These are phyloP conservation scores for Salix brachista DNA, from an alignment of 345 rosid genomes.

Conservation along the genomic window DNA sequence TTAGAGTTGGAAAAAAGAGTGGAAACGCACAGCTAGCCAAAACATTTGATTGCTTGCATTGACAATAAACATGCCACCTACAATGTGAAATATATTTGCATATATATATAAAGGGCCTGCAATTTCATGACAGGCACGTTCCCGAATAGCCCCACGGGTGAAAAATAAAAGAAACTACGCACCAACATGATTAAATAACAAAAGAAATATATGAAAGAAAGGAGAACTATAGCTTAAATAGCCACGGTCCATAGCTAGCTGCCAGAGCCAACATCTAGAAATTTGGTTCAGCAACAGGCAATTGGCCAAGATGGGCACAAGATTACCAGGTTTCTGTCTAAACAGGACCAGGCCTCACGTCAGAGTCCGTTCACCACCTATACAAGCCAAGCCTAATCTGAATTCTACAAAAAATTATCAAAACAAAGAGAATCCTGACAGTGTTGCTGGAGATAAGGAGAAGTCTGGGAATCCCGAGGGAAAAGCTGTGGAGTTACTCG, in stretches of 20 bases:
- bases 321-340: constrained; percentile 63
- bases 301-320: constrained; percentile 22
- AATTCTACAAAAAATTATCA: constrained; percentile 13
- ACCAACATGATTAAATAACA: constrained; percentile 23
- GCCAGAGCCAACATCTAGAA: constrained; percentile 26
- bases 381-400: constrained; percentile 36
- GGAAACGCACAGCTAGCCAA: neutral
- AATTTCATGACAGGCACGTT: constrained; percentile 57
- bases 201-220: constrained; percentile 10
- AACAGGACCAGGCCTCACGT: constrained; percentile 77
- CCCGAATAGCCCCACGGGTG: constrained; percentile 38
- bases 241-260: neutral
- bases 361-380: constrained; percentile 62
- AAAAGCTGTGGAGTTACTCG: constrained; percentile 26
- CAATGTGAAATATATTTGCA: neutral
- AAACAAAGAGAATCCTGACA: constrained; percentile 4
- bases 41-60: neutral
- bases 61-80: neutral
- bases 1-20: neutral
- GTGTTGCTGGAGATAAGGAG: constrained; percentile 10
- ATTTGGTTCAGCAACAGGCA: constrained; percentile 15
- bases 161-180: constrained; percentile 16
- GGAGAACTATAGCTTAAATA: constrained; percentile 12
- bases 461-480: neutral
- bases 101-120: constrained; percentile 32